Percentiles rank a stretch among this genome's conserved stretches.
Conservation (phyloP, 192 early-diverging fungal genomes). For the Backusella morwellensis region DNA sequence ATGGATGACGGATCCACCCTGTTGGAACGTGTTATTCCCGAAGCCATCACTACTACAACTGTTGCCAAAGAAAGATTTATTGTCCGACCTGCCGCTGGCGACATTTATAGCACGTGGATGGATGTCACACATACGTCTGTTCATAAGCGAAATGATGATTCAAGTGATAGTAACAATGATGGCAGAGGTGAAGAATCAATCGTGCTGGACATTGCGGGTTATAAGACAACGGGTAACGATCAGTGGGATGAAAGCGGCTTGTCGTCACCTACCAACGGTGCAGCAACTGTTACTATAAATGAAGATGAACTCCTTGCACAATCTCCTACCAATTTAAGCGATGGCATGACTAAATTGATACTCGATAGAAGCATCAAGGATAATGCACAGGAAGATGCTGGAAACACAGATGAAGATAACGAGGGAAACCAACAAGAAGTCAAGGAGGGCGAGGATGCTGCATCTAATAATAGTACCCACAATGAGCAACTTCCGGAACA, state of each 20-base stretch:
- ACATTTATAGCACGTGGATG: conserved; percentile 26
- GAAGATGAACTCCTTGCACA: background rate
- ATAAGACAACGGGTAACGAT: conserved; percentile 30
- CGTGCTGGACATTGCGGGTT: conserved; percentile 52
- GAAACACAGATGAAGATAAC: background rate
- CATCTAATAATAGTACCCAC: background rate
- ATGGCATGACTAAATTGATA: background rate
- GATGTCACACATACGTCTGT: conserved; percentile 29
- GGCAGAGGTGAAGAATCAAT: conserved; percentile 38
- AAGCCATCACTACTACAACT: conserved; percentile 30
- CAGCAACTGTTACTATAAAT: background rate
- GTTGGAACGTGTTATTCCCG: conserved; percentile 29
- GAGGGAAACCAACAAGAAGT: background rate
- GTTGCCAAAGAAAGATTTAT: conserved; percentile 37
- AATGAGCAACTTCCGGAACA: background rate
- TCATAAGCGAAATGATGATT: background rate
- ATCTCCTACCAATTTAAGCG: background rate
- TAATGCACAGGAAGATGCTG: background rate
- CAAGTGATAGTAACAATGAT: background rate
- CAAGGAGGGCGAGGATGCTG: background rate
- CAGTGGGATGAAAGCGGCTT: background rate
- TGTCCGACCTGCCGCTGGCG: conserved; percentile 32
- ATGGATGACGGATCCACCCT: conserved; percentile 37
- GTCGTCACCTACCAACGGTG: background rate
- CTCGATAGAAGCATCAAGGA: background rate